phyloP scores from a whole-genome alignment of 441 rosid genomes.

The Flueggea neowawraea region DNA sequence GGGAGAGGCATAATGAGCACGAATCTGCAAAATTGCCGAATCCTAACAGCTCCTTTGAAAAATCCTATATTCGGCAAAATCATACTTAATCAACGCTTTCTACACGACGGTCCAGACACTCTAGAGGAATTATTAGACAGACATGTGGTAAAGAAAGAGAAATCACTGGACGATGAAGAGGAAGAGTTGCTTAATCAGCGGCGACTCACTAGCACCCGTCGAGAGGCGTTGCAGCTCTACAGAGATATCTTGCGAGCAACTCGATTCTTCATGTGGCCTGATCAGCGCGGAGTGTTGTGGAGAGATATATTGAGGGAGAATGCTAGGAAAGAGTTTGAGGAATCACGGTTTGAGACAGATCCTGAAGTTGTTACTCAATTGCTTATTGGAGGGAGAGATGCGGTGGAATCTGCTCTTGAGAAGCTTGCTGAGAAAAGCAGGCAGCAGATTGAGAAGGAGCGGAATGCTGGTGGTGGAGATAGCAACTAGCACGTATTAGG shows the following conservation, averaged over 20 bases:
- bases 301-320: slow-evolving; percentile 75
- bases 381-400: slow-evolving; percentile 79
- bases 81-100: slow-evolving; percentile 15
- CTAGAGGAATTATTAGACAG: slow-evolving; percentile 79
- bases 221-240: slow-evolving; percentile 78
- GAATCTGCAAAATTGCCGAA: slow-evolving; percentile 47
- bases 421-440: slow-evolving; percentile 73
- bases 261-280: slow-evolving; percentile 76
- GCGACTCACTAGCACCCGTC: slow-evolving; percentile 60
- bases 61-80: background rate
- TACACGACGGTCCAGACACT: slow-evolving; percentile 79
- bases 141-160: slow-evolving; percentile 64
- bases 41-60: slow-evolving; percentile 14
- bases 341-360: slow-evolving; percentile 72
- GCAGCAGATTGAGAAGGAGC: slow-evolving; percentile 54
- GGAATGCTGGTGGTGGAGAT: slow-evolving; percentile 11
- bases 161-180: slow-evolving; percentile 46
- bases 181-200: slow-evolving; percentile 48
- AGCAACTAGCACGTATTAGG: no score
- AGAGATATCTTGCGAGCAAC: slow-evolving; percentile 79
- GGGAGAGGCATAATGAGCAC: slow-evolving; percentile 16
- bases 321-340: slow-evolving; percentile 84
- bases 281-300: slow-evolving; percentile 70
- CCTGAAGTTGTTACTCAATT: slow-evolving; percentile 71
- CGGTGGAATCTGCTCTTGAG: slow-evolving; percentile 64